Base-by-base conservation (phyloP, 352 stramenopile species). In the Globisporangium iwayamae region DNA sequence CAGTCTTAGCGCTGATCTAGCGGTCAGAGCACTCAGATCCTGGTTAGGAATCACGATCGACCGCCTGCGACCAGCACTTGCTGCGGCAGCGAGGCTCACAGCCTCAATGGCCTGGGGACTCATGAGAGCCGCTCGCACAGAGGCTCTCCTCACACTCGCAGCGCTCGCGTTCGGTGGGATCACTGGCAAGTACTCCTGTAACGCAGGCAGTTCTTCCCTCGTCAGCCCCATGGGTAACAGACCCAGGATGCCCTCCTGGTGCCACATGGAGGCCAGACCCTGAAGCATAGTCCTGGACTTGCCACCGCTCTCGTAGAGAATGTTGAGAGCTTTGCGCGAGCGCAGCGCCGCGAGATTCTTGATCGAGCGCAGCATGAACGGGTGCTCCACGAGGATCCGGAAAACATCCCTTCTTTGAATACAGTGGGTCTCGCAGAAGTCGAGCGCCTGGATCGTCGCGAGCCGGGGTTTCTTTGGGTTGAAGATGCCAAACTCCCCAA, bases 401-500 rank as follows among this genome's bases (percentile, higher is more conserved):
- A 92, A 68, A 53, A 90, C 75, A 30, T 77, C 67, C 30, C 75
- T 57, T 8, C 83, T 78, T 11, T 85, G 60, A 25, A 90, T 74
- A 36, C 75, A 87, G 62, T 92, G 81, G 0, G 81, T 90, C 60
- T 94, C 85, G 50, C 85, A 92, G 59, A 91, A 94, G 36, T 91
- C 84, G 11, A 94, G 53, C 0, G 83, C 83, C 54, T 90, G 79
- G 46, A 94, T 91, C 11, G 85, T 92, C 30, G 83, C 85, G 16
- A 92, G 70, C 1, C 83, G 74, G 3, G 84, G 79, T 32, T 86
- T 87, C 13, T 62, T 68, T 1, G 82, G 82, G 62, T 91, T 92
- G 50, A 90, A 72, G 45, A 94, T 89, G 18, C 78, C 86, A 66
- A 92, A 91, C 66, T 94, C 85, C 3, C 83, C 85, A 71, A 94